Conservation (phyloP, 1,139 yeast genomes). For the Schizosaccharomyces versatilis region DNA sequence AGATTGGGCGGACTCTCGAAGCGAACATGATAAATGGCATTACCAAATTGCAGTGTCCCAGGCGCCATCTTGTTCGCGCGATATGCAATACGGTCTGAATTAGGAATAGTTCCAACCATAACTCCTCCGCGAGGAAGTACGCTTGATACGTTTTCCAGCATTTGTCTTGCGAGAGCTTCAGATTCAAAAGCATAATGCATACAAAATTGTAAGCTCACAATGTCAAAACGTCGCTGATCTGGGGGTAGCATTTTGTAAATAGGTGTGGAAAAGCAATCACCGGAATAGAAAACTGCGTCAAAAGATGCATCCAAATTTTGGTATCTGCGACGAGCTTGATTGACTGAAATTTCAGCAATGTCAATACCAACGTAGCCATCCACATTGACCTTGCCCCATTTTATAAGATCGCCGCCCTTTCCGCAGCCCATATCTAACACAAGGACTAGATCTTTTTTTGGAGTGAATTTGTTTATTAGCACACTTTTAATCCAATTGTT, state of each 20-base stretch:
- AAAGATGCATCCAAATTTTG: constrained; percentile 30
- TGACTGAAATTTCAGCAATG: constrained; percentile 68
- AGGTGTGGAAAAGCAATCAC: constrained; percentile 62
- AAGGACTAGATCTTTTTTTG: constrained; percentile 22
- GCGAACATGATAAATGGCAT: constrained; percentile 55
- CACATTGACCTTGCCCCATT: constrained; percentile 57
- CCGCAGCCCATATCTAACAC: constrained; percentile 88
- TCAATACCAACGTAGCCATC: constrained; percentile 75
- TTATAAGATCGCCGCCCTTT: constrained; percentile 87
- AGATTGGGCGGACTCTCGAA: constrained; percentile 51
- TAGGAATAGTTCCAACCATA: constrained; percentile 86
- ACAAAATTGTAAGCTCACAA: constrained; percentile 76
- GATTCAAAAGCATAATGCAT: constrained; percentile 84
- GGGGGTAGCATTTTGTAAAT: constrained; percentile 53
- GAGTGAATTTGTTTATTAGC: constrained; percentile 46
- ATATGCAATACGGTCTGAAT: constrained; percentile 58
- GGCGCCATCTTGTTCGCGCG: constrained; percentile 29
- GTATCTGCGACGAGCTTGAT: constrained; percentile 65
- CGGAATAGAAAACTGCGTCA: constrained; percentile 67
- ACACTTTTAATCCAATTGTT: constrained; percentile 82
- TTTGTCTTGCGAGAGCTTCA: constrained; percentile 52
- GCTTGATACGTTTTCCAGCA: constrained; percentile 53
- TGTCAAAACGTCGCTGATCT: constrained; percentile 26
- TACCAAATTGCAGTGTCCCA: constrained; percentile 50
- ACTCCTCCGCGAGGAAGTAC: constrained; percentile 62